Percentiles rank a stretch among this genome's conserved stretches.
Conservation (phyloP, 2,329 filamentous ascomycete genomes). For the Aspergillus sp. region DNA sequence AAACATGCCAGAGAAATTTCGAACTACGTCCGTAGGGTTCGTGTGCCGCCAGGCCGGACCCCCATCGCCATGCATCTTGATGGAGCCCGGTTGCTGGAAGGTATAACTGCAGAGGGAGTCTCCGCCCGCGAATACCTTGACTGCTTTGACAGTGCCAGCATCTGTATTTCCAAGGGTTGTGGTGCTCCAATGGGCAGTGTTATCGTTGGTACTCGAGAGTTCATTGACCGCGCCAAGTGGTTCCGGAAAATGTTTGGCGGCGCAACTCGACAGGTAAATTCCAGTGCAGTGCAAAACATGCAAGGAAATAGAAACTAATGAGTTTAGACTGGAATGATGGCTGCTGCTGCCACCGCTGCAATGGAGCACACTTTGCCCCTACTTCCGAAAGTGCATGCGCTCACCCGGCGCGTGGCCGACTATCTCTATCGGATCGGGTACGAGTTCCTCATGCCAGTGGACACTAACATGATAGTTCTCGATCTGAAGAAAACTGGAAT, state of each 20-base stretch:
- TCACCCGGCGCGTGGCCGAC: slow-evolving; percentile 24
- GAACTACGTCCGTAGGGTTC: slow-evolving; percentile 28
- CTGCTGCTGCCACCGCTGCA: slow-evolving; percentile 27
- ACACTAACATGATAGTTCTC: slow-evolving; percentile 33
- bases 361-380: slow-evolving; percentile 26
- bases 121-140: slow-evolving; percentile 32
- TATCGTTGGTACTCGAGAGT: slow-evolving; percentile 29
- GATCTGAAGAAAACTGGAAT: slow-evolving; percentile 27
- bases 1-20: slow-evolving; percentile 33
- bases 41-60: slow-evolving; percentile 24
- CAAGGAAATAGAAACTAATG: not conserved
- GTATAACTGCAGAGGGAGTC: slow-evolving; percentile 26
- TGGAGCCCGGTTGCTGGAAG: slow-evolving; percentile 31
- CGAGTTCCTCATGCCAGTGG: slow-evolving; percentile 25
- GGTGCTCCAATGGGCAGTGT: slow-evolving; percentile 38
- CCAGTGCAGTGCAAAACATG: not conserved
- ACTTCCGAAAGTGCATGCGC: slow-evolving; percentile 26
- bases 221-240: slow-evolving; percentile 34
- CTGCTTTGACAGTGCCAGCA: slow-evolving; percentile 36
- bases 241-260: slow-evolving; percentile 38
- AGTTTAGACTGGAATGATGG: slow-evolving; percentile 33
- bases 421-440: slow-evolving; percentile 24
- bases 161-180: slow-evolving; percentile 37
- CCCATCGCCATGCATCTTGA: slow-evolving; percentile 35
- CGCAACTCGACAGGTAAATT: slow-evolving; percentile 31